Evolutionary conservation across 371 early-diverging fungal genomes (phyloP).

Genomic region (Lichtheimia ramosa): DNA sequence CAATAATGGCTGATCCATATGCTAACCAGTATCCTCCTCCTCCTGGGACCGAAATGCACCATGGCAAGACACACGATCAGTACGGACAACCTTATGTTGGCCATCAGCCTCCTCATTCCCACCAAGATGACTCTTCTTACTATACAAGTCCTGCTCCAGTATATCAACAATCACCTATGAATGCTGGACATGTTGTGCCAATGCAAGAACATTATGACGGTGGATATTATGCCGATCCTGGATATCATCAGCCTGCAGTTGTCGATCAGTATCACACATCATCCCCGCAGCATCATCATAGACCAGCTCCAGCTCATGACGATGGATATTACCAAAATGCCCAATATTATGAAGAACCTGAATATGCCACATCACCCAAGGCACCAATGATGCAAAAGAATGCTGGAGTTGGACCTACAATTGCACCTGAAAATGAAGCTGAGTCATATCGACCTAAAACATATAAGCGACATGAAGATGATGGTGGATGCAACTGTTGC

Average conservation of each 20-base stretch:
- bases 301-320: not conserved
- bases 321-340: not conserved
- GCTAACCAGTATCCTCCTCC: conserved; percentile 23
- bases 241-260: no score
- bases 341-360: conserved; percentile 23
- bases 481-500: conserved; percentile 19
- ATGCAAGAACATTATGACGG: conserved; percentile 3
- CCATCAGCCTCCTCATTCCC: conserved; percentile 4
- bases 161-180: conserved; percentile 4
- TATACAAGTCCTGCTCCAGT: conserved; percentile 8
- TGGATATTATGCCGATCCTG: not conserved
- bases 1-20: conserved; percentile 23
- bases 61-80: conserved; percentile 6
- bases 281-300: no score
- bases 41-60: conserved; percentile 1
- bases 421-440: conserved; percentile 24
- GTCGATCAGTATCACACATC: no score
- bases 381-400: conserved; percentile 17
- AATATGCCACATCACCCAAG: conserved; percentile 11
- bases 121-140: conserved; percentile 7
- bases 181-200: not conserved
- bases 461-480: conserved; percentile 10
- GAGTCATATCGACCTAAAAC: conserved; percentile 16
- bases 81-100: conserved; percentile 7
- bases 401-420: conserved; percentile 3